A percentile compares a stretch with the other conserved stretches of the same genome.
Conservation (phyloP, 257 asterid species). For the Nicotiana sylvestris region DNA sequence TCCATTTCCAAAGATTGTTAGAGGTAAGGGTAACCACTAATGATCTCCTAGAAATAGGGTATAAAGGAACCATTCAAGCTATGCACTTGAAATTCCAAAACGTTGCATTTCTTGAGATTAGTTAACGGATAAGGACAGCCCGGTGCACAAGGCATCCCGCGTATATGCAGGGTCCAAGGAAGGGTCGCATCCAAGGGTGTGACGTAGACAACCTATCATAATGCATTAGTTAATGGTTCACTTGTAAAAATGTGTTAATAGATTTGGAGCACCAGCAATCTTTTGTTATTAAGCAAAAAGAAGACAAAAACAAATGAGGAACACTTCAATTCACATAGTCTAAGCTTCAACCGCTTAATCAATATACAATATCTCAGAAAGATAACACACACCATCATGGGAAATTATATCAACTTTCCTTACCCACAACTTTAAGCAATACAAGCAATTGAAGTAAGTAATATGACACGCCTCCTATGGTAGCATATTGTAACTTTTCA, state of each 20-base stretch:
- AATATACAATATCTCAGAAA: background rate
- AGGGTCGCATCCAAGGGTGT: no score
- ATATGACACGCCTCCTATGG: slow-evolving; percentile 82
- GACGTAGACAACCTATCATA: no score
- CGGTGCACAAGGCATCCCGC: no score
- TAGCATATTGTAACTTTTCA: slow-evolving; percentile 81
- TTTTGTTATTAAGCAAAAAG: background rate
- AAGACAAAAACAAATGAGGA: background rate
- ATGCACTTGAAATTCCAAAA: background rate
- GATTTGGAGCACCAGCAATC: background rate
- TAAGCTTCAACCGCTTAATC: background rate
- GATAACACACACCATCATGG: background rate
- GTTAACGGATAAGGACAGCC: no score
- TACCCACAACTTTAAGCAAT: slow-evolving; percentile 54
- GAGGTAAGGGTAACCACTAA: background rate
- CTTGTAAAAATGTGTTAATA: background rate
- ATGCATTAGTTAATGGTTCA: background rate
- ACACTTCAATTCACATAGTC: background rate
- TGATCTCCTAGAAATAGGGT: background rate
- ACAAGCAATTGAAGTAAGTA: slow-evolving; percentile 74
- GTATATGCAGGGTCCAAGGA: no score
- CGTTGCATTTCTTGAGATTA: background rate
- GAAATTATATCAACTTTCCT: slow-evolving; percentile 28
- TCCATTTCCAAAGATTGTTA: background rate
- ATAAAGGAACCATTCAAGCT: background rate